A percentile compares a stretch with the other conserved stretches of the same genome.
These are phyloP conservation scores for Aspergillus tubingensis DNA, from an alignment of 2,329 filamentous ascomycete genomes.

Conservation along the genomic window DNA sequence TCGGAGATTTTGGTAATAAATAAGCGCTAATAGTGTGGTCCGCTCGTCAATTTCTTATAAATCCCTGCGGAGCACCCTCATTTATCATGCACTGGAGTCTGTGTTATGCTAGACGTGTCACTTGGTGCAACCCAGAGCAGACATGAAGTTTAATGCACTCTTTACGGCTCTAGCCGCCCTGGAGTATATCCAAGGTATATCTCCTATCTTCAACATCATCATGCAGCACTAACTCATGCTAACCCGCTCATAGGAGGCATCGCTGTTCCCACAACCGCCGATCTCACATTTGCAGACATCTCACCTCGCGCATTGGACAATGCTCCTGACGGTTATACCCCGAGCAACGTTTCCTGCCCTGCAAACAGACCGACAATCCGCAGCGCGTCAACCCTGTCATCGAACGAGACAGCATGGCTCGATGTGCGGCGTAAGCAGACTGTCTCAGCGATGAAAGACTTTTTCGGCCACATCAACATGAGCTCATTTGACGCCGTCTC, in stretches of 20 bases:
- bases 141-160: not conserved
- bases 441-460: constrained; percentile 69
- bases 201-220: not conserved
- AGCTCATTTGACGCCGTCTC: constrained; percentile 68
- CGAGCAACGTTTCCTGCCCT: constrained; percentile 69
- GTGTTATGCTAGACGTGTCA: not conserved
- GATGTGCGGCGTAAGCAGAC: constrained; percentile 70
- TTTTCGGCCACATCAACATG: constrained; percentile 74
- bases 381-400: constrained; percentile 63
- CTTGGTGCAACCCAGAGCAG: not conserved
- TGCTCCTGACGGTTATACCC: constrained; percentile 70
- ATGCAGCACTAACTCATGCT: not conserved
- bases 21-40: not conserved
- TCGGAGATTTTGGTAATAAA: not conserved
- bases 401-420: constrained; percentile 76
- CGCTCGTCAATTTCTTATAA: not conserved
- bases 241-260: not conserved
- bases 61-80: not conserved
- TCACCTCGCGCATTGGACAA: constrained; percentile 51
- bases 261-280: not conserved
- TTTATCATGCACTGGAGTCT: not conserved
- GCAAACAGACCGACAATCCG: constrained; percentile 67
- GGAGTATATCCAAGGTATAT: constrained; percentile 1
- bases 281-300: not conserved
- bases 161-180: not conserved